Evolutionary conservation across 208 protist species (phyloP), one percentile per base, ranked within the genome.

Genomic region (Trichomonas tenax): DNA sequence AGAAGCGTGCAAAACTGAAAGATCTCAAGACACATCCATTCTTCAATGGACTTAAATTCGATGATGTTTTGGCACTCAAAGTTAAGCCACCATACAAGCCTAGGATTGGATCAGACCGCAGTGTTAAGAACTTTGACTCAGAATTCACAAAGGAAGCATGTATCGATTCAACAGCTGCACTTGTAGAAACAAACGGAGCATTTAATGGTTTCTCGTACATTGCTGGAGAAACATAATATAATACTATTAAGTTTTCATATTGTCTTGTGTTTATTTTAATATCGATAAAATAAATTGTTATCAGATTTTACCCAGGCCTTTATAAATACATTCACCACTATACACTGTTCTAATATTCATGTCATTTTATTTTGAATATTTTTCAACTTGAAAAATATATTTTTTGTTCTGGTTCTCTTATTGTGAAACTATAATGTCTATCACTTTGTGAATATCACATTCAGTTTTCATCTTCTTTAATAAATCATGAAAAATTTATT

Each of bases 21-120:
- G 44, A 51, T 15, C 10, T 93, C 31, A 41, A 41, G 17, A 93
- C 48, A 38, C 86, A 93, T 93, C 86, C 86, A 2, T 96, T 96
- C 34, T 96, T 72, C 40, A 40, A 96, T 49, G 93, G 93, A 15
- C 45, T 96, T 0, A 96, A 96, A 41, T 96, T 96, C 49, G 51
- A 96, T 40, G 63, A 63, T 84, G 40, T 96, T 23, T 45, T 44
- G 4, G 40, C 15, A 3, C 40, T 81, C 26, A 96, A 96, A 31
- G 41, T 96, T 15, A 46, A 96, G 72, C 93, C 93, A 9, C 21
- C 41, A 6, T 96, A 34, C 36, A 15, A 44, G 21, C 93, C 93
- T 51, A n/a, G 44, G 4, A 38, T 51, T 46, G 17, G 17, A 46
- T 46, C 34, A 0, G 38, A 46, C 23, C 26, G 17, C 86, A 93